Conservation (phyloP, 2,329 filamentous ascomycete species). For the Colletotrichum karsti region DNA sequence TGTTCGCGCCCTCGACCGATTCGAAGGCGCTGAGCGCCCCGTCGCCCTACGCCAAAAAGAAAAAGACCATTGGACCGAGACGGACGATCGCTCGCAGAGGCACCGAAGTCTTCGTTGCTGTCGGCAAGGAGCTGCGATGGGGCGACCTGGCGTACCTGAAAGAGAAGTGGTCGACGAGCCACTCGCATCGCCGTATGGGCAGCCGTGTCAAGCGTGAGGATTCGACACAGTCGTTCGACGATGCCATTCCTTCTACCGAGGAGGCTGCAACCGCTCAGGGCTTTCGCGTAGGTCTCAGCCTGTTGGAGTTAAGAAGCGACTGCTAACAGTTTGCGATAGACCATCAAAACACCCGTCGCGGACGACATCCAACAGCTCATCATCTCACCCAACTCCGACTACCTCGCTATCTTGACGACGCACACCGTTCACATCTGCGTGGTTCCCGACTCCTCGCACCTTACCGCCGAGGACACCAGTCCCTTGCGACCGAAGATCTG, state of each 20-base stretch:
- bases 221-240: slow-evolving; percentile 45
- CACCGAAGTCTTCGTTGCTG: slow-evolving; percentile 88
- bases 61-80: slow-evolving; percentile 56
- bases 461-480: slow-evolving; percentile 72
- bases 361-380: slow-evolving; percentile 86
- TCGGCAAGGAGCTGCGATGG: slow-evolving; percentile 92
- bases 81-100: slow-evolving; percentile 82
- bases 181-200: slow-evolving; percentile 40
- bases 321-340: slow-evolving; percentile 51
- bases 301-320: too few relatives aligned
- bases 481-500: slow-evolving; percentile 85
- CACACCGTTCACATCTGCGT: slow-evolving; percentile 89
- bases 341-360: slow-evolving; percentile 79
- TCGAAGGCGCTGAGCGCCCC: slow-evolving; percentile 35
- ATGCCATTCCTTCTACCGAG: slow-evolving; percentile 36
- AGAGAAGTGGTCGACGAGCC: slow-evolving; percentile 54
- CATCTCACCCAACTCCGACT: slow-evolving; percentile 83
- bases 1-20: slow-evolving; percentile 70
- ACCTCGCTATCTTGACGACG: slow-evolving; percentile 84
- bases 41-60: slow-evolving; percentile 53
- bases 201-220: slow-evolving; percentile 58
- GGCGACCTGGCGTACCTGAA: slow-evolving; percentile 84
- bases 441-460: slow-evolving; percentile 82
- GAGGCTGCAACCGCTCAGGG: slow-evolving; percentile 44
- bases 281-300: slow-evolving; percentile 54